Conservation (phyloP, 2,329 filamentous ascomycete species). For the Hypoxylon sp. region DNA sequence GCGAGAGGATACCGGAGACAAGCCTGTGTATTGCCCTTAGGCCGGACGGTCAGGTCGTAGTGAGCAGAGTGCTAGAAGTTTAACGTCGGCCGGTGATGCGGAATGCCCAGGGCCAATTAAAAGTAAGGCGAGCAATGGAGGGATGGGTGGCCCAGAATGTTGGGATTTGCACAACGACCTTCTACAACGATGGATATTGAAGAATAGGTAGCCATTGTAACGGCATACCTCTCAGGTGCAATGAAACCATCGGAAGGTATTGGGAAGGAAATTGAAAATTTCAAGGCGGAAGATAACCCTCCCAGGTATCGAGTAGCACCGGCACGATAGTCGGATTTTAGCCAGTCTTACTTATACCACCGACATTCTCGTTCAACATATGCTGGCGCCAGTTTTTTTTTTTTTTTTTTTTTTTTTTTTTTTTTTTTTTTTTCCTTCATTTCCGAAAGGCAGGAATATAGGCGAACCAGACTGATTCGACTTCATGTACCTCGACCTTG, state of each 20-base stretch:
- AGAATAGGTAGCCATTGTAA: slow-evolving; percentile 27
- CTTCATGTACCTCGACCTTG: slow-evolving; percentile 17
- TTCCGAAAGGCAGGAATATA: slow-evolving; percentile 10
- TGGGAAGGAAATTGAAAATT: slow-evolving; percentile 2
- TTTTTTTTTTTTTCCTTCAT: too few relatives aligned
- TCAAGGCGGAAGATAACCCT: slow-evolving; percentile 28
- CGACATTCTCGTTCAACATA: slow-evolving; percentile 18
- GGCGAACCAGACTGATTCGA: slow-evolving; percentile 24
- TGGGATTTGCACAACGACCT: slow-evolving; percentile 32
- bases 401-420: too few relatives aligned
- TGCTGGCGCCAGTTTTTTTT: too few relatives aligned
- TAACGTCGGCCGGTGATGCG: slow-evolving; percentile 17
- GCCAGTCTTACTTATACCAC: slow-evolving; percentile 22
- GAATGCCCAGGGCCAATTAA: slow-evolving; percentile 33
- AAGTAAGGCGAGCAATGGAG: slow-evolving; percentile 33
- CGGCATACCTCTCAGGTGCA: slow-evolving; percentile 28
- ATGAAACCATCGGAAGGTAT: slow-evolving; percentile 33
- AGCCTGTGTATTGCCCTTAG: slow-evolving; percentile 18
- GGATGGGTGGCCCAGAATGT: slow-evolving; percentile 33
- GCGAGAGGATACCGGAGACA: slow-evolving; percentile 21
- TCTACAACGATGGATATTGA: slow-evolving; percentile 28
- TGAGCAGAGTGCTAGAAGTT: slow-evolving; percentile 25
- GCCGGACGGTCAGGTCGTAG: slow-evolving; percentile 26
- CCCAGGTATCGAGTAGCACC: slow-evolving; percentile 28
- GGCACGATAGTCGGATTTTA: slow-evolving; percentile 22